Base-by-base conservation (phyloP, 2,329 filamentous ascomycete species). In the Aureobasidium lini region DNA sequence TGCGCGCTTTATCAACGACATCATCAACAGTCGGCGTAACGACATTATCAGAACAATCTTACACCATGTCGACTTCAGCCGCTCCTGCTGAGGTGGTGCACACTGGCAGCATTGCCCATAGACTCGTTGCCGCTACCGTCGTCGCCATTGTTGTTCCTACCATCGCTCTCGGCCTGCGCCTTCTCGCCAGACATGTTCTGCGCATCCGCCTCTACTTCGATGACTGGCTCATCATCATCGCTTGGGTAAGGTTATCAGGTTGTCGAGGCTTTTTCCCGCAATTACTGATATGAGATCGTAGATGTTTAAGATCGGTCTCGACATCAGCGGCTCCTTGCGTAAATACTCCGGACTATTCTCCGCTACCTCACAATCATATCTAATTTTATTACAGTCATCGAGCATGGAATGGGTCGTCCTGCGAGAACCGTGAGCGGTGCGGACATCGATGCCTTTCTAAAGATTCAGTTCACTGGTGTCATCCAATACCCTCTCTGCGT, bases 151-250 rank as follows among this genome's bases (percentile, higher is more conserved):
- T 60, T 18, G 37, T 63, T 18, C 42, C 62, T 1, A 62, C 61
- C 10, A 15, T 52, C 43, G 57, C 57, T 13, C 52, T 63, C 5
- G 52, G 32, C 11, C 16, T 61, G 16, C 62, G 62, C 13, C 52
- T 60, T 31, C 47, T 62, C 15, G 57, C 62, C 4, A 59, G 62
- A 46, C 47, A 43, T 48, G 56, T 60, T 13, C 57, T 60, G 29
- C 52, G 57, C 18, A 59, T 62, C 28, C 59, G 36, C 15, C 59
- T 61, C 4, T 60, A 62, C 48, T 56, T 53, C 36, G 62, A 63
- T 18, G 62, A 63, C 28, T 63, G 60, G 60, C 57, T 63, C 39
- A 63, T 63, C 44, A 56, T 62, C 44, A 44, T 59, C 9, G 60
- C 57, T 13, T 57, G 59, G 39, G 16, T 60, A 10, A 9, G 37